Conservation (phyloP, 495 filamentous ascomycete species). For the Aspergillus hancockii region DNA sequence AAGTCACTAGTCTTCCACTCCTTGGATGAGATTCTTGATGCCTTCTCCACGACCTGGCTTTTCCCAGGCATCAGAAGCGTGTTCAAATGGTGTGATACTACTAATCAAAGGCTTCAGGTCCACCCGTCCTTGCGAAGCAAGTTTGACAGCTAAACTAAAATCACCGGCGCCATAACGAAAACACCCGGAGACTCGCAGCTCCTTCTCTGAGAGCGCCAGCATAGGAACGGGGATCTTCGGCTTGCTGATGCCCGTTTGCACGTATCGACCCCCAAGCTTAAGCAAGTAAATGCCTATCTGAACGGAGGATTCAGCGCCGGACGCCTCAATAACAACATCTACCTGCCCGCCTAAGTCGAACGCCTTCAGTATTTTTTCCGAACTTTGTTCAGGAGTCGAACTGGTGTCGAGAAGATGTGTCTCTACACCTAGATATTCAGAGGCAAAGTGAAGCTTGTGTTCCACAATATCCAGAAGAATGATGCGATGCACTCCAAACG, state of each 20-base stretch:
- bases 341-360: conserved; percentile 50
- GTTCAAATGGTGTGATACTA: no score
- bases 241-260: conserved; percentile 55
- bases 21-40: no score
- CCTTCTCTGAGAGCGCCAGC: conserved; percentile 74
- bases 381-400: conserved; percentile 37
- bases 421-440: conserved; percentile 49
- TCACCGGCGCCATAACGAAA: conserved; percentile 83
- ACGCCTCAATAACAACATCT: conserved; percentile 81
- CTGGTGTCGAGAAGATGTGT: background rate
- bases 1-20: no score
- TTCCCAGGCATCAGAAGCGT: no score
- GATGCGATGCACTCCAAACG: conserved; percentile 73
- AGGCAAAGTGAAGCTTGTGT: conserved; percentile 68
- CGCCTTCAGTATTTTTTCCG: conserved; percentile 24
- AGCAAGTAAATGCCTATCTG: conserved; percentile 81
- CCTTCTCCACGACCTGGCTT: no score
- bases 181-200: conserved; percentile 73
- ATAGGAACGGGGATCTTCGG: conserved; percentile 79
- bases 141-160: conserved; percentile 71
- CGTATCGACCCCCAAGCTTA: conserved; percentile 51
- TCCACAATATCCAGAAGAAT: conserved; percentile 75
- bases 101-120: no score
- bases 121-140: conserved; percentile 47
- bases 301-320: conserved; percentile 75